phyloP scores from a whole-genome alignment of 345 rosid species.

The Eucalyptus decipiens region DNA sequence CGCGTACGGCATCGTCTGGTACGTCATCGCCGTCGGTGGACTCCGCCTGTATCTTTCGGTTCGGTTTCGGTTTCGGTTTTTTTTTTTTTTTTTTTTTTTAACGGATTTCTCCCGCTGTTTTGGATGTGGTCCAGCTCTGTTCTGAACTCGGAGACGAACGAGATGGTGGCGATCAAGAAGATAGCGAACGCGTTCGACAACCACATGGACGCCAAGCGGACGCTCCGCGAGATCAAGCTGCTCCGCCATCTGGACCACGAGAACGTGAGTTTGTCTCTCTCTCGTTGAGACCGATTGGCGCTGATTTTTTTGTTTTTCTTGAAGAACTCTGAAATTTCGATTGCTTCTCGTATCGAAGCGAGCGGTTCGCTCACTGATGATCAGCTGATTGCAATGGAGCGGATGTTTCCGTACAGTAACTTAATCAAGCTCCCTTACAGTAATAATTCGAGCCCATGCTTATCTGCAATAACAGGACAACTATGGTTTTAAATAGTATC shows the following conservation, averaged over 20 bases:
- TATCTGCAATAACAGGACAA: neutral
- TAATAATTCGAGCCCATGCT: neutral
- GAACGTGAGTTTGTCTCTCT: conserved; percentile 34
- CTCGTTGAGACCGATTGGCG: neutral
- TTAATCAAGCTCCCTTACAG: neutral
- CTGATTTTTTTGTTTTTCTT: neutral
- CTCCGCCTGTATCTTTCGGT: neutral
- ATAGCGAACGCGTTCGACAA: conserved; percentile 93
- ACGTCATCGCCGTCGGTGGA: neutral
- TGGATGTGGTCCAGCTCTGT: conserved; percentile 51
- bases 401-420: neutral
- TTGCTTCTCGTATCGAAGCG: neutral
- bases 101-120: neutral
- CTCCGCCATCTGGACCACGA: conserved; percentile 97
- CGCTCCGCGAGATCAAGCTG: conserved; percentile 96
- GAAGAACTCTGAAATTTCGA: neutral
- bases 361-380: neutral
- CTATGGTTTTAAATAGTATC: neutral
- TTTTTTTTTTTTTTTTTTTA: neutral
- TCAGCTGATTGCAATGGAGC: neutral
- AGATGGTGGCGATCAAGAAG: conserved; percentile 95
- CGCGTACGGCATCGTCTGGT: conserved; percentile 99
- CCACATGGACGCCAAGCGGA: conserved; percentile 95
- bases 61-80: neutral
- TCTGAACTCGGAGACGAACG: conserved; percentile 82